Conservation (phyloP, 2,329 filamentous ascomycete species). For the Fusarium penzigii region DNA sequence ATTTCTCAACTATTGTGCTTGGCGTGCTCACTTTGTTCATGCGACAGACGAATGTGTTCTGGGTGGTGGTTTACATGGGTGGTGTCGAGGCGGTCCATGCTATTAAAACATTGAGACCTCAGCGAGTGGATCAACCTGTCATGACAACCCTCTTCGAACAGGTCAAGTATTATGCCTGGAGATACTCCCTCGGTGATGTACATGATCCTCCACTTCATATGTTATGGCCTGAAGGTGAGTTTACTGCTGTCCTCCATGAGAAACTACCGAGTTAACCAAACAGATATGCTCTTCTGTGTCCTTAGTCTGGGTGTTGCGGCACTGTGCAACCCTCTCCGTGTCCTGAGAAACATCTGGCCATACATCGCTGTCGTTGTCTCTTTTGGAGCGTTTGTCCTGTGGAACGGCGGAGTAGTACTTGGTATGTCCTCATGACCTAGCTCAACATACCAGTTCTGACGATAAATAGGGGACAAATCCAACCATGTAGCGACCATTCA, state of each 20-base stretch:
- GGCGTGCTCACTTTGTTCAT: slow-evolving; percentile 72
- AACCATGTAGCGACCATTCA: slow-evolving; percentile 92
- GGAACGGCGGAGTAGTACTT: slow-evolving; percentile 91
- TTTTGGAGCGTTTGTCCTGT: slow-evolving; percentile 76
- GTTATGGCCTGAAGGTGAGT: slow-evolving; percentile 53
- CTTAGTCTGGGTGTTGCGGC: slow-evolving; percentile 65
- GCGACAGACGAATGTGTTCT: slow-evolving; percentile 96
- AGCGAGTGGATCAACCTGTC: slow-evolving; percentile 30
- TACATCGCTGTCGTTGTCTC: slow-evolving; percentile 62
- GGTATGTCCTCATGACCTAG: slow-evolving; percentile 50
- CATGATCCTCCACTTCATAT: slow-evolving; percentile 54
- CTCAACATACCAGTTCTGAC: slow-evolving; percentile 24
- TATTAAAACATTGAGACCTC: slow-evolving; percentile 46
- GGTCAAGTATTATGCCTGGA: slow-evolving; percentile 40
- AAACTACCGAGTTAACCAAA: slow-evolving; percentile 11
- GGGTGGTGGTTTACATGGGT: slow-evolving; percentile 79
- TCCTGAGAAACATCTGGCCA: slow-evolving; percentile 55
- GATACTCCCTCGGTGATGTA: slow-evolving; percentile 52
- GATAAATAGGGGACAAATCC: slow-evolving; percentile 75
- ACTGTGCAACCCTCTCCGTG: slow-evolving; percentile 46
- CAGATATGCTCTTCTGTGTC: slow-evolving; percentile 57
- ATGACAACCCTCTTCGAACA: slow-evolving; percentile 36
- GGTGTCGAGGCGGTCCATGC: slow-evolving; percentile 57
- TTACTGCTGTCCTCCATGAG: not conserved
- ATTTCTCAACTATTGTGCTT: slow-evolving; percentile 49